Base-by-base conservation (phyloP, 108 stramenopile genomes). In the Conticribra weissflogii region DNA sequence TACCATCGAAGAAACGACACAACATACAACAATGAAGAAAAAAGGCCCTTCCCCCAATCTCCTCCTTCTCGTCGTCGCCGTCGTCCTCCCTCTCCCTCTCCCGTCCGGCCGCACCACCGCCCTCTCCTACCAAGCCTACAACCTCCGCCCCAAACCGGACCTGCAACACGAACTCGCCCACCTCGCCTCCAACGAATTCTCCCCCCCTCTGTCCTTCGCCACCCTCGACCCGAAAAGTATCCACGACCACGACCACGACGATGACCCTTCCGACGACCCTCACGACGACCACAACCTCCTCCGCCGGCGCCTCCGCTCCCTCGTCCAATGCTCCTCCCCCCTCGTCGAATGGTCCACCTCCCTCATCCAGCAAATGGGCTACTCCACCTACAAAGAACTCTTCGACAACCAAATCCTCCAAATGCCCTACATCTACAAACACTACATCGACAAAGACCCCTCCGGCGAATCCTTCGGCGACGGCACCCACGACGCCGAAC, bases 401-500 rank as follows among this genome's bases (percentile, higher is more conserved):
- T 63, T 28, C 44, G 71, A 72, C 15, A 63, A 47, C 23, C 21
- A 63, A 47, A 64, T 72, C 23, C 21, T 64, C 14, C 52, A 63
- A 46, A 63, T 72, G 63, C 53, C 54, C 2, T 72, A 55, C 45
- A 56, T 56, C 19, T 72, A 63, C 54, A 72, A 72, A 22, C 71
- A 72, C 55, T 64, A 63, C 52, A 72, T 72, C 45, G 71, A 72
- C 41, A 72, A 63, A 36, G 57, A 56, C 17, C 62, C 55, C 32
- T 34, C 27, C 15, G 48, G 36, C 17, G 73, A 74, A 52, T 58
- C 36, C 47, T 74, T 74, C 48, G 73, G 64, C 32, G 18, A 33
- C n/a, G 56, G 65, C 16, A 22, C 47, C 2, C 25, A 48, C 7
- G 67, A 65, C 12, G n/a, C 25, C 4, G 61, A 74, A 27, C 41